Conservation (phyloP, 306 rosid species). For the Vicia villosa region DNA sequence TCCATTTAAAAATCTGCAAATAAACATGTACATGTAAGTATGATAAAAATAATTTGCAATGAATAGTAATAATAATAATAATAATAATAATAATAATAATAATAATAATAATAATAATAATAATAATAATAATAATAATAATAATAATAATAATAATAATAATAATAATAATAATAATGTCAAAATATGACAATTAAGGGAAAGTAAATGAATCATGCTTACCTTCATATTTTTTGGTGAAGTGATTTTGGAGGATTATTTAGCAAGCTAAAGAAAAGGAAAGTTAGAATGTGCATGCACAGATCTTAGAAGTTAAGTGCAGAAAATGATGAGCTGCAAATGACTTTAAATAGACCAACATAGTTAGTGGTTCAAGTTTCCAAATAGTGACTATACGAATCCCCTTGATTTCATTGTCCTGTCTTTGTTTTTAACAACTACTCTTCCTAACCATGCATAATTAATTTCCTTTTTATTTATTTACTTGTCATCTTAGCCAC, state of each 20-base stretch:
- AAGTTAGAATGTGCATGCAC: slow-evolving; percentile 12
- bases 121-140: too few relatives aligned
- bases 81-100: too few relatives aligned
- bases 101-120: too few relatives aligned
- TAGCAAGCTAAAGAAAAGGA: not conserved
- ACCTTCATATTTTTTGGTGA: slow-evolving; percentile 58
- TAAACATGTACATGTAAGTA: not conserved
- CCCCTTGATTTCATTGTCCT: slow-evolving; percentile 32
- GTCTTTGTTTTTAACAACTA: slow-evolving; percentile 30
- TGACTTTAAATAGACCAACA: slow-evolving; percentile 48
- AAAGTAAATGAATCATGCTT: not conserved
- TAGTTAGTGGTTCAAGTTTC: slow-evolving; percentile 67
- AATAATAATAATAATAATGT: too few relatives aligned
- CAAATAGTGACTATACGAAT: slow-evolving; percentile 45
- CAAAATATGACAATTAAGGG: not conserved
- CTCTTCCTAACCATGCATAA: slow-evolving; percentile 22
- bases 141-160: too few relatives aligned
- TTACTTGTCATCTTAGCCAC: slow-evolving; percentile 15
- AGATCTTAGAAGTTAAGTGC: slow-evolving; percentile 46
- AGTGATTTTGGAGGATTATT: not conserved
- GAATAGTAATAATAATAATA: too few relatives aligned
- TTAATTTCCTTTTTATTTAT: not conserved
- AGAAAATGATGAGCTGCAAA: slow-evolving; percentile 46
- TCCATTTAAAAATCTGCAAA: slow-evolving; percentile 69
- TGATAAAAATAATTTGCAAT: not conserved